Conservation (phyloP, 495 filamentous ascomycete species). For the Penicillium subrubescens region DNA sequence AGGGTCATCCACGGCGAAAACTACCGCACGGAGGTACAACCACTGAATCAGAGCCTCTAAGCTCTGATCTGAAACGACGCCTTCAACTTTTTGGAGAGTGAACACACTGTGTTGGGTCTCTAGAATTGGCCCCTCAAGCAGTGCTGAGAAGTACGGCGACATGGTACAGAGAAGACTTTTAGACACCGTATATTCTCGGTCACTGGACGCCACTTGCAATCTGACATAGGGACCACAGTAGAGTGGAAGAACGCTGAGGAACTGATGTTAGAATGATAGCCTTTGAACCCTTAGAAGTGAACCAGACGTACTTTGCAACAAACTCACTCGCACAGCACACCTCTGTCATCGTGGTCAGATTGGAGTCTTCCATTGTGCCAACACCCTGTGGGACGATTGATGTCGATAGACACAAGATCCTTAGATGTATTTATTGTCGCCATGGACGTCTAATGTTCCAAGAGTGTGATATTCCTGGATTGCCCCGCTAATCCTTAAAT, state of each 20-base stretch:
- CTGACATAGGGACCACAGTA: neutral
- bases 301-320: too few relatives aligned
- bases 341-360: too few relatives aligned
- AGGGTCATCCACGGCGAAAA: constrained; percentile 3
- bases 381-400: too few relatives aligned
- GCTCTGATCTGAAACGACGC: constrained; percentile 28
- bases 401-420: too few relatives aligned
- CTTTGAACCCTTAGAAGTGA: too few relatives aligned
- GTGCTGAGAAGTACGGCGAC: constrained; percentile 31
- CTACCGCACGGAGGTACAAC: constrained; percentile 17
- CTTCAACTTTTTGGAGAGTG: constrained; percentile 28
- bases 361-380: too few relatives aligned
- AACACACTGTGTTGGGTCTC: constrained; percentile 29
- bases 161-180: constrained; percentile 29
- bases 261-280: too few relatives aligned
- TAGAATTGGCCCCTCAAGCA: constrained; percentile 31
- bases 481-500: too few relatives aligned
- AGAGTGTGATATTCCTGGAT: too few relatives aligned
- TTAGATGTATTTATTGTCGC: too few relatives aligned
- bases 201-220: neutral
- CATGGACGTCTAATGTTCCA: too few relatives aligned
- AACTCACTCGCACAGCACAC: too few relatives aligned
- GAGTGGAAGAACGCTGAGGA: neutral
- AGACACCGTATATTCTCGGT: constrained; percentile 5
- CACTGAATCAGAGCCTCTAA: constrained; percentile 32